phyloP scores from a whole-genome alignment of 257 asterid genomes.

The Solanum microdontum region DNA sequence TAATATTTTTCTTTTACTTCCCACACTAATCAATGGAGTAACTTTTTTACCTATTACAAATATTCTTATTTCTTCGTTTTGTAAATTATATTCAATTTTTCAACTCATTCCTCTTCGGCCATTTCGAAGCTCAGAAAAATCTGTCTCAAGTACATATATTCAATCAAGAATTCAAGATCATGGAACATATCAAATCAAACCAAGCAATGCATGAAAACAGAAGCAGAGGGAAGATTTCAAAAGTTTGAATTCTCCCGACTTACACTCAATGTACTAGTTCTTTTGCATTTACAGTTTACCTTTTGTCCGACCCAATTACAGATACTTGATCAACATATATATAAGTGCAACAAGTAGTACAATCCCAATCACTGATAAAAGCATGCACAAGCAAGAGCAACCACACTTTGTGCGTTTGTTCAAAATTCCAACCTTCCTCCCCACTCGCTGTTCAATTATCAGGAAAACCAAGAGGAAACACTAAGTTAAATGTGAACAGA shows the following conservation, averaged over 20 bases:
- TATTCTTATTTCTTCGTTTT: not conserved
- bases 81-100: not conserved
- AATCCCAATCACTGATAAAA: slow-evolving; percentile 57
- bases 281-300: not conserved
- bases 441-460: slow-evolving; percentile 41
- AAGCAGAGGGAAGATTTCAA: not conserved
- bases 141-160: not conserved
- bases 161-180: not conserved
- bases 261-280: not conserved
- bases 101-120: not conserved
- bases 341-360: slow-evolving; percentile 43
- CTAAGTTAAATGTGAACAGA: not conserved
- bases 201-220: not conserved
- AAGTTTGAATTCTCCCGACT: not conserved
- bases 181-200: not conserved
- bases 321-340: slow-evolving; percentile 57
- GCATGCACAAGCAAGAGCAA: slow-evolving; percentile 81
- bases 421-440: slow-evolving; percentile 56
- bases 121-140: not conserved
- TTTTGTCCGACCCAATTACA: slow-evolving; percentile 19
- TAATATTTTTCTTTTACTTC: not conserved
- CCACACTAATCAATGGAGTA: not conserved
- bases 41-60: not conserved
- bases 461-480: not conserved
- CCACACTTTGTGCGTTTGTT: slow-evolving; percentile 73